phyloP scores from a whole-genome alignment of 306 rosid species.

The Pueraria montana region DNA sequence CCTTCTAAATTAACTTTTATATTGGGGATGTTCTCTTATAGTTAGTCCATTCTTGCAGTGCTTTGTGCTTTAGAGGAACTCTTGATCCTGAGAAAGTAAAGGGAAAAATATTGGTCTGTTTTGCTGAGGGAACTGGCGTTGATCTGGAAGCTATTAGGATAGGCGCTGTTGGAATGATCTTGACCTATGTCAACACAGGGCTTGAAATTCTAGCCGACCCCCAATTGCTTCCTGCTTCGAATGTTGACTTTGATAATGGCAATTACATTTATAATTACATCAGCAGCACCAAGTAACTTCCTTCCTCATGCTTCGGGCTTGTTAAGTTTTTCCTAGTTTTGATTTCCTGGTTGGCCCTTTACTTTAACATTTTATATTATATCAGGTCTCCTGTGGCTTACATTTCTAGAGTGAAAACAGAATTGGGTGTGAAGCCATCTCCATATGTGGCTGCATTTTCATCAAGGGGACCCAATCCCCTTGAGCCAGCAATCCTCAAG shows the following conservation, averaged over 20 bases:
- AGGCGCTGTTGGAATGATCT: slow-evolving; percentile 77
- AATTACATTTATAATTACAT: slow-evolving; percentile 54
- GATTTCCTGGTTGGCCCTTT: neutral
- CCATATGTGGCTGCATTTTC: slow-evolving; percentile 78
- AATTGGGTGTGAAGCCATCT: slow-evolving; percentile 53
- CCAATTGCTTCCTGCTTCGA: slow-evolving; percentile 64
- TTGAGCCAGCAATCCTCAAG: slow-evolving; percentile 69
- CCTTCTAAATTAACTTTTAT: neutral
- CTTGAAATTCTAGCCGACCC: slow-evolving; percentile 52
- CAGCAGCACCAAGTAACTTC: slow-evolving; percentile 51
- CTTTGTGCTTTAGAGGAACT: slow-evolving; percentile 45
- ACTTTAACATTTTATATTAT: neutral
- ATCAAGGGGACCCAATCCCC: slow-evolving; percentile 70
- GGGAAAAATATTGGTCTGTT: slow-evolving; percentile 74
- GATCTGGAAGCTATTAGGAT: slow-evolving; percentile 47
- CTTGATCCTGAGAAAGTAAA: slow-evolving; percentile 64
- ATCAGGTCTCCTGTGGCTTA: slow-evolving; percentile 64
- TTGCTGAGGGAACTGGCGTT: slow-evolving; percentile 48
- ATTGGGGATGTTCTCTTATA: neutral
- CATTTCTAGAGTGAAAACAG: slow-evolving; percentile 56
- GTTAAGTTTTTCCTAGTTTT: neutral
- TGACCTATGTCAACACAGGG: slow-evolving; percentile 46
- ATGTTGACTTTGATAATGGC: slow-evolving; percentile 55
- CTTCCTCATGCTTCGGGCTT: neutral
- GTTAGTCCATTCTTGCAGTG: slow-evolving; percentile 45